A percentile compares a stretch with the other conserved stretches of the same genome.
phyloP scores from a whole-genome alignment of 176 grass and related monocot species.

The Chrysopogon serrulatus region DNA sequence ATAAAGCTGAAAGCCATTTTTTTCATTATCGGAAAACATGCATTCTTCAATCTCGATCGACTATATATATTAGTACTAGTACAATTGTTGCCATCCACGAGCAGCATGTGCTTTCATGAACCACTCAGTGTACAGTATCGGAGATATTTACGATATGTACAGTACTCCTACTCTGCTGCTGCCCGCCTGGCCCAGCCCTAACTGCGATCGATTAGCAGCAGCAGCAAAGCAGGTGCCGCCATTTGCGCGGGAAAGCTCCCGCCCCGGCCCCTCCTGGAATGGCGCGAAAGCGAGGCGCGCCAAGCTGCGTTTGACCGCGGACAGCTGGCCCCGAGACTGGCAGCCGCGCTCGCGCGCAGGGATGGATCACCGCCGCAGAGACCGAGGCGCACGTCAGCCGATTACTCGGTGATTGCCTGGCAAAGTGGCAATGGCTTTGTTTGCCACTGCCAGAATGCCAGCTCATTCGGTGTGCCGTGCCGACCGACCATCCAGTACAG shows the following conservation, averaged over 20 bases:
- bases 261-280: not conserved
- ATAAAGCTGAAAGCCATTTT: no score
- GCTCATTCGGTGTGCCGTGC: not conserved
- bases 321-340: conserved; percentile 23
- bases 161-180: not conserved
- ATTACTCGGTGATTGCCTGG: not conserved
- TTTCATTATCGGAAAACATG: no score
- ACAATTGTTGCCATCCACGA: no score
- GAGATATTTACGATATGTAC: not conserved
- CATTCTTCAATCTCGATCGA: no score
- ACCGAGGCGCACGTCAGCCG: not conserved
- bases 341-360: not conserved
- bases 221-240: not conserved
- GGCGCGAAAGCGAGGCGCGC: conserved; percentile 36
- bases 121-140: not conserved
- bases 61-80: no score
- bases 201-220: not conserved
- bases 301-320: conserved; percentile 27
- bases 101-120: not conserved
- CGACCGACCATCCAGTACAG: not conserved
- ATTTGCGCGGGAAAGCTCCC: conserved; percentile 38
- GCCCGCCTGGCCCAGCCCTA: not conserved
- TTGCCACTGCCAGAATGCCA: not conserved
- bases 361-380: not conserved
- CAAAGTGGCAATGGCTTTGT: not conserved